Base-by-base conservation (phyloP, 2,329 filamentous ascomycete species). In the Emergomyces africanus region DNA sequence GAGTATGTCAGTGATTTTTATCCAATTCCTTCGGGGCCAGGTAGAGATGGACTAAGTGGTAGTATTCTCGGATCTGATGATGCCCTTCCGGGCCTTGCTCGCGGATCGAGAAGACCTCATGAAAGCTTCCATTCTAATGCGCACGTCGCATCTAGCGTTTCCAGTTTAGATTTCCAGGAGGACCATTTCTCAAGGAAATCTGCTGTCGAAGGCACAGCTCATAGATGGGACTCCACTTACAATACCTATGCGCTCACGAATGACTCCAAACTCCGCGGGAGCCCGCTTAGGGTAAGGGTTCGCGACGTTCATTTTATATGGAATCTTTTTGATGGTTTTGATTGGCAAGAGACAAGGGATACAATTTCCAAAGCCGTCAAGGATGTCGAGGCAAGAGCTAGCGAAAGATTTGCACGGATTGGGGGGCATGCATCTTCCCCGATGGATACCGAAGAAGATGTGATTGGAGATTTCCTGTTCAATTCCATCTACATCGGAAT, bases 401-500 rank as follows among this genome's bases (percentile, higher is more conserved):
- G 87, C 53, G 89, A 96, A 69, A 84, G 87, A 59, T 83, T 84
- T 60, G 77, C 82, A 28, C 79, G 82, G 48, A 72, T 77, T 50
- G 79, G 81, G 5, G 82, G 83, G 57, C 76, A 82, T 61, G 78
- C 81, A 57, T 76, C 80, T 9, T 78, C 81, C 58, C 67, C 87
- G 86, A 57, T 86, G 85, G 62, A 62, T 41, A 88, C 95, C 54
- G 87, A 91, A 49, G 88, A 91, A 71, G 89, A 85, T 14, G 88
- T 88, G 5, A 95, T 97, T 72, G 90, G 90, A 5, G 95, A 99
- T 70, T 95, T 95, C 66, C 79, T 99, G 18, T 99, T 99, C 80
- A 97, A 99, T 70, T 99, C 94, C 0, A 96, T 99, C 58, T 99
- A 96, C 75, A 96, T 99, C 66, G 90, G 89, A 15, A 88, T 99